Evolutionary conservation across 23 red algal genomes (phyloP), one percentile per base, ranked within the genome.

Genomic region (Pyropia haitanensis): DNA sequence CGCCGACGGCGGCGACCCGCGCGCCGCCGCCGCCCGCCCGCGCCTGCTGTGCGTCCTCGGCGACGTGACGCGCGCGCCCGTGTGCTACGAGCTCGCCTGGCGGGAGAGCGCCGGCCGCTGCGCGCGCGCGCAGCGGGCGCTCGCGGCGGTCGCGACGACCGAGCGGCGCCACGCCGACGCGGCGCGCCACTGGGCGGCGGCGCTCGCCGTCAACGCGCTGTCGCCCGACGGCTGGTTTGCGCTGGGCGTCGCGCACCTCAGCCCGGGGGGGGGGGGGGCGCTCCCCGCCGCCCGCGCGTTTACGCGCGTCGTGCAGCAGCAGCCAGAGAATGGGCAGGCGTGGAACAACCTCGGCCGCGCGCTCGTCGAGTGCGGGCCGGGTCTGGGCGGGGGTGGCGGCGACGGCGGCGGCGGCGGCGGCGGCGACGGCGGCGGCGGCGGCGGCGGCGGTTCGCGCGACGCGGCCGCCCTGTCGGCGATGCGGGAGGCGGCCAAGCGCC

Each of bases 321-420:
- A 76, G 8, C 85, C 85, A 17, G 79, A 90, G 20, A 78, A 90
- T 63, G 93, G 64, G 32, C 78, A 97, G 59, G 93, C 93, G 18
- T 97, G 93, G 93, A 97, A 88, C 72, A 97, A 97, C 60, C 70
- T 97, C 8, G 84, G 56, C 5, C 61, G 72, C 29, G 78, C 68
- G 27, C 67, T 88, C 15, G 60, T 81, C 63, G 72, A 90, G 39
- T 46, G 39, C 8, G 39, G 39, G 39, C 39, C 39, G 39, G 8
- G 39, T 0, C 10, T 9, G 39, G 39, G 2, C 39, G 5, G 39
- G 39, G n/a, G n/a, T n/a, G n/a, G n/a, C n/a, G n/a, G n/a, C n/a
- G n/a, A n/a, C n/a, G n/a, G n/a, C n/a, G n/a, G n/a, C n/a, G n/a
- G n/a, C n/a, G n/a, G n/a, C n/a, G n/a, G n/a, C n/a, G n/a, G n/a